phyloP scores from a whole-genome alignment of 2,329 filamentous ascomycete genomes.

The Tolypocladium endophyticum region DNA sequence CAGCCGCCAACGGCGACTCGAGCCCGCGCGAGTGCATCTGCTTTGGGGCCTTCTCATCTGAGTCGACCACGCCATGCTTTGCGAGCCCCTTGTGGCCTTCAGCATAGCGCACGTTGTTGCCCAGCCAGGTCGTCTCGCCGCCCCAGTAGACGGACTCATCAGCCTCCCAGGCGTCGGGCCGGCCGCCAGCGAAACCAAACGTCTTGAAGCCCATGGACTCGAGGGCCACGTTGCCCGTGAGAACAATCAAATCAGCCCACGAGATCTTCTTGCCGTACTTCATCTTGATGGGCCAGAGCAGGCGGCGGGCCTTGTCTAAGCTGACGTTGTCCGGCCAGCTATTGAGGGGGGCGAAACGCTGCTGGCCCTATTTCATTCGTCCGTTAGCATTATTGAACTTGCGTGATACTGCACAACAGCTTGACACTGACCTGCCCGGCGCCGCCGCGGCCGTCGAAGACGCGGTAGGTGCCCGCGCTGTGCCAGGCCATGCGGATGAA shows the following conservation, averaged over 20 bases:
- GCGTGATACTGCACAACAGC: neutral
- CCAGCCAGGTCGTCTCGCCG: constrained; percentile 62
- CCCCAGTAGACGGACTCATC: constrained; percentile 74
- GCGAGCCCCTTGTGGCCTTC: constrained; percentile 32
- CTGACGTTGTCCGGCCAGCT: constrained; percentile 71
- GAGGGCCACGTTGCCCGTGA: constrained; percentile 66
- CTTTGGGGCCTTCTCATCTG: constrained; percentile 25
- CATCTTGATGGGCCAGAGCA: constrained; percentile 74
- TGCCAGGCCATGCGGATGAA: constrained; percentile 79
- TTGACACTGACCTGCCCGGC: constrained; percentile 39
- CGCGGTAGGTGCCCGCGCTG: constrained; percentile 67
- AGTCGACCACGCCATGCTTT: constrained; percentile 19
- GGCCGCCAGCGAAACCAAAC: constrained; percentile 64
- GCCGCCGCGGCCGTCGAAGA: constrained; percentile 64
- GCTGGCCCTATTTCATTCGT: constrained; percentile 42
- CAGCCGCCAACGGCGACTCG: constrained; percentile 56
- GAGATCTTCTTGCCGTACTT: constrained; percentile 79
- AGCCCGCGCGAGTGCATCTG: constrained; percentile 52
- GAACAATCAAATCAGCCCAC: constrained; percentile 63
- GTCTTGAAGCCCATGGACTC: constrained; percentile 68
- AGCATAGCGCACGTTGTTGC: constrained; percentile 61
- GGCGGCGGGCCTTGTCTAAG: constrained; percentile 70
- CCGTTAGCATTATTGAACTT: neutral
- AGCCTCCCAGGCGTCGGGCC: constrained; percentile 62
- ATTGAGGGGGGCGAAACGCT: constrained; percentile 73